phyloP scores from a whole-genome alignment of 2,329 filamentous ascomycete genomes.

The Neonectria hederae region DNA sequence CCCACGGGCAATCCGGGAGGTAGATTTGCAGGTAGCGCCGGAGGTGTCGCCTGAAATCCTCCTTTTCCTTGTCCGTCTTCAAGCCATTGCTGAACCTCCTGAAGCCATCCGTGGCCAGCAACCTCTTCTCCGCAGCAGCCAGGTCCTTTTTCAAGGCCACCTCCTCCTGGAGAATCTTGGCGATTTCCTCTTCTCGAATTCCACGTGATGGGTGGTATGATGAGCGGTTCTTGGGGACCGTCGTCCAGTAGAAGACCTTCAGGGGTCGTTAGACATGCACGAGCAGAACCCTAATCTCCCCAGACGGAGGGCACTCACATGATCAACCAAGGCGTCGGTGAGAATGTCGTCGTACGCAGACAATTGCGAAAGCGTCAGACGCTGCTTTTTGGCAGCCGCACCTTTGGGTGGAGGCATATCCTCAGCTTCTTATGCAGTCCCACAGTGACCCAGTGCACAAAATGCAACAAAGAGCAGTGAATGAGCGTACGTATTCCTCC shows the following conservation, averaged over 20 bases:
- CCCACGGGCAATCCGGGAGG: constrained; percentile 91
- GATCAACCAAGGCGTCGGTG: constrained; percentile 94
- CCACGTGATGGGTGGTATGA: constrained; percentile 88
- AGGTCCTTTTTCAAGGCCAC: constrained; percentile 80
- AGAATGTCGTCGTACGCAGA: constrained; percentile 94
- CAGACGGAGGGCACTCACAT: constrained; percentile 68
- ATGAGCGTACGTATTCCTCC: constrained; percentile 37
- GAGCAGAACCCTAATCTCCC: constrained; percentile 7
- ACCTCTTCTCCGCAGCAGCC: constrained; percentile 72
- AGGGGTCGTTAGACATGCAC: constrained; percentile 33
- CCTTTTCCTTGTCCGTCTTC: constrained; percentile 79
- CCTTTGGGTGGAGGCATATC: constrained; percentile 51
- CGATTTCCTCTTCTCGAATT: constrained; percentile 71
- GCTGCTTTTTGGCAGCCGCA: constrained; percentile 66
- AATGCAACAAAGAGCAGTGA: constrained; percentile 21
- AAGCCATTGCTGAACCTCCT: constrained; percentile 75
- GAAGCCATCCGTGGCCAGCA: constrained; percentile 78
- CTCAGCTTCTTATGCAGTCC: constrained; percentile 4
- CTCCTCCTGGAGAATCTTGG: constrained; percentile 68
- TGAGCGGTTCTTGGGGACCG: constrained; percentile 90
- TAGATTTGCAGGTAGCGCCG: constrained; percentile 94
- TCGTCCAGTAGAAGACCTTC: constrained; percentile 95
- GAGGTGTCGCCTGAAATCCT: constrained; percentile 86
- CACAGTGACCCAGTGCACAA: constrained; percentile 2
- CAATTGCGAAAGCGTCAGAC: constrained; percentile 85